Percentiles rank a stretch among this genome's conserved stretches.
Conservation (phyloP, 768 basidiomycete species). For the Hemileccinum impolitum region DNA sequence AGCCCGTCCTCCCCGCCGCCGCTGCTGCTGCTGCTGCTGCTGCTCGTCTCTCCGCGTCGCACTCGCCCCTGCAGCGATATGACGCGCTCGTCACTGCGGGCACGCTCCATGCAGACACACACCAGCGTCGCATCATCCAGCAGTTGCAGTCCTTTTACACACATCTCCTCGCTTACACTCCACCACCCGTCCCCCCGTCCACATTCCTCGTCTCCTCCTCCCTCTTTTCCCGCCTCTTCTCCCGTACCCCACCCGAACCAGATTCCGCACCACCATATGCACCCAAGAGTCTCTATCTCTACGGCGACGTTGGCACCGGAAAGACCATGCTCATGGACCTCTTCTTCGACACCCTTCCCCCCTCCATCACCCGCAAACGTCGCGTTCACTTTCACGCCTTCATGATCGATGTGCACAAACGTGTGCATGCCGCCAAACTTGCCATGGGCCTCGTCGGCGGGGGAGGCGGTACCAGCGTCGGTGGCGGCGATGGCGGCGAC, state of each 20-base stretch:
- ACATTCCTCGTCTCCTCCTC: conserved; percentile 16
- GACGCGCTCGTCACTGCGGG: conserved; percentile 48
- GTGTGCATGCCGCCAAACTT: conserved; percentile 78
- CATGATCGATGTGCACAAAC: conserved; percentile 98
- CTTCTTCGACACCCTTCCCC: conserved; percentile 81
- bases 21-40: background rate
- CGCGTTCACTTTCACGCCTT: conserved; percentile 98
- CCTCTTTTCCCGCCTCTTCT: conserved; percentile 30
- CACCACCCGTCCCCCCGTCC: conserved; percentile 51
- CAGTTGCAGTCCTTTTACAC: conserved; percentile 80
- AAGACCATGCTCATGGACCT: conserved; percentile 99
- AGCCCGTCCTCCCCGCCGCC: background rate
- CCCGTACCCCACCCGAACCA: conserved; percentile 15
- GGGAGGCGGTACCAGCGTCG: conserved; percentile 25
- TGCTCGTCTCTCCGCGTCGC: background rate
- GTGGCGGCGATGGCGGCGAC: conserved; percentile 49
- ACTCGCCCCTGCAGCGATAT: conserved; percentile 38
- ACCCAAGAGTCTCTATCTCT: conserved; percentile 90
- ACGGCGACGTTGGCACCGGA: conserved; percentile 95
- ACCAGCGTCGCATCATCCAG: conserved; percentile 82
- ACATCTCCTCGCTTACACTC: conserved; percentile 64
- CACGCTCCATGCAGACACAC: conserved; percentile 67
- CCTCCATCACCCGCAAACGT: conserved; percentile 64
- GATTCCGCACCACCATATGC: conserved; percentile 45
- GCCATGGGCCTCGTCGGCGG: conserved; percentile 57